Evolutionary conservation across 192 early-diverging fungal species (phyloP).

Genomic region (Rhizophagus prolifer): DNA sequence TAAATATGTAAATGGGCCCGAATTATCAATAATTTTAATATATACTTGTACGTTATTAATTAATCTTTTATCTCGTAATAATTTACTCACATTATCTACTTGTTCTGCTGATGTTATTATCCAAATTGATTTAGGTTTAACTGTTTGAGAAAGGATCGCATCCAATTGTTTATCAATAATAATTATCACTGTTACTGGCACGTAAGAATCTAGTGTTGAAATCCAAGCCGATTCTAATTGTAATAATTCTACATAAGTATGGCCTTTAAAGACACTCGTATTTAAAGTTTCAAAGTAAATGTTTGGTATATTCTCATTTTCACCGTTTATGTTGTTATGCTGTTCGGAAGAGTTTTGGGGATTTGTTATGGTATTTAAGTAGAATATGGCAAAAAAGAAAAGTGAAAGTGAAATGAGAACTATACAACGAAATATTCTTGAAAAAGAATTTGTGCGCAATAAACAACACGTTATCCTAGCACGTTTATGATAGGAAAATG

Average conservation of each 20-base stretch:
- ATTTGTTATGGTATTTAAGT: neutral
- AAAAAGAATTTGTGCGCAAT: neutral
- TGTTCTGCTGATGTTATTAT: conserved; percentile 16
- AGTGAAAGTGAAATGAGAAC: neutral
- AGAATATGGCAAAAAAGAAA: neutral
- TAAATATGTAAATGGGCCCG: conserved; percentile 32
- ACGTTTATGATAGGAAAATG: neutral
- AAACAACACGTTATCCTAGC: neutral
- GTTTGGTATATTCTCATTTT: neutral
- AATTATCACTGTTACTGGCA: conserved; percentile 43
- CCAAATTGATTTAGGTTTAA: conserved; percentile 42
- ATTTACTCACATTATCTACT: neutral
- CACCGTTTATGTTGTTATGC: no score
- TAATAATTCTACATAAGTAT: conserved; percentile 5
- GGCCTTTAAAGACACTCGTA: neutral
- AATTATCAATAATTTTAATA: conserved; percentile 25
- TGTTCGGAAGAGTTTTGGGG: neutral
- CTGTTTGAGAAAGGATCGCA: conserved; percentile 38
- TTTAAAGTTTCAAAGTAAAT: neutral
- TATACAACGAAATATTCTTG: neutral
- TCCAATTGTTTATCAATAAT: conserved; percentile 41
- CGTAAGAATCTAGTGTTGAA: conserved; percentile 25
- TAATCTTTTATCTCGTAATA: neutral
- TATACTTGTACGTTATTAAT: neutral
- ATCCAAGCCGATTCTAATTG: neutral